Evolutionary conservation across 1,284 basidiomycete species (phyloP).

Genomic region (Ustilago trichophora): DNA sequence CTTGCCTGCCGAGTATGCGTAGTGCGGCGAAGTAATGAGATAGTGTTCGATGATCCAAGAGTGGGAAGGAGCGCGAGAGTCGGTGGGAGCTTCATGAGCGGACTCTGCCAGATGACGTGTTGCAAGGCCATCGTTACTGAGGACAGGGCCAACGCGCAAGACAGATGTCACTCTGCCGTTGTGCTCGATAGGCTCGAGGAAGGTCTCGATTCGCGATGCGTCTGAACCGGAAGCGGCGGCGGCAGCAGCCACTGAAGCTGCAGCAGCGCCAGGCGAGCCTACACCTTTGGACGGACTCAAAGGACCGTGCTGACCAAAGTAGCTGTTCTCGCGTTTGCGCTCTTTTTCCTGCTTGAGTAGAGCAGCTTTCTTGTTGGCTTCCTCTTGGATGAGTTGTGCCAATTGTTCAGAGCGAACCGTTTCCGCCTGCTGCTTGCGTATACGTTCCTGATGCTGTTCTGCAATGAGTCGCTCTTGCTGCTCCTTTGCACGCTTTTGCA

Average conservation of each 20-base stretch:
- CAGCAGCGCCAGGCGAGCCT: neutral
- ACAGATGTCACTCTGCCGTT: slow-evolving; percentile 34
- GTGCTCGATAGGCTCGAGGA: slow-evolving; percentile 55
- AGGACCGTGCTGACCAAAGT: slow-evolving; percentile 25
- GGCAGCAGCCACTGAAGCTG: slow-evolving; percentile 1
- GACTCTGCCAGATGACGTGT: slow-evolving; percentile 46
- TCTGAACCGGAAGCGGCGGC: slow-evolving; percentile 5
- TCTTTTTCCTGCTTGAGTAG: slow-evolving; percentile 50
- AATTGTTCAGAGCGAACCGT: slow-evolving; percentile 53
- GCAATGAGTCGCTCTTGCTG: slow-evolving; percentile 44
- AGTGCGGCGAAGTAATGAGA: slow-evolving; percentile 54
- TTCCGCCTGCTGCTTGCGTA: slow-evolving; percentile 35
- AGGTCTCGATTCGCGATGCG: slow-evolving; percentile 42
- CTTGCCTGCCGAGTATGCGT: slow-evolving; percentile 50
- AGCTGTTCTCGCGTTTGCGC: slow-evolving; percentile 38
- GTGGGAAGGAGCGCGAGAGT: slow-evolving; percentile 16
- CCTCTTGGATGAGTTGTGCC: slow-evolving; percentile 51
- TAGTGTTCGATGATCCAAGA: slow-evolving; percentile 58
- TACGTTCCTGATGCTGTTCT: slow-evolving; percentile 32
- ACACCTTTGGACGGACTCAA: slow-evolving; percentile 17
- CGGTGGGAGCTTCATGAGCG: slow-evolving; percentile 40
- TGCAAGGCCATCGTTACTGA: slow-evolving; percentile 39
- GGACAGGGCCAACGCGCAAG: slow-evolving; percentile 53
- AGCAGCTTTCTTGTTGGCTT: slow-evolving; percentile 50
- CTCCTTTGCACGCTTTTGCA: slow-evolving; percentile 53